Evolutionary conservation across 495 filamentous ascomycete genomes (phyloP).

Genomic region (Penicillium robsamsonii): DNA sequence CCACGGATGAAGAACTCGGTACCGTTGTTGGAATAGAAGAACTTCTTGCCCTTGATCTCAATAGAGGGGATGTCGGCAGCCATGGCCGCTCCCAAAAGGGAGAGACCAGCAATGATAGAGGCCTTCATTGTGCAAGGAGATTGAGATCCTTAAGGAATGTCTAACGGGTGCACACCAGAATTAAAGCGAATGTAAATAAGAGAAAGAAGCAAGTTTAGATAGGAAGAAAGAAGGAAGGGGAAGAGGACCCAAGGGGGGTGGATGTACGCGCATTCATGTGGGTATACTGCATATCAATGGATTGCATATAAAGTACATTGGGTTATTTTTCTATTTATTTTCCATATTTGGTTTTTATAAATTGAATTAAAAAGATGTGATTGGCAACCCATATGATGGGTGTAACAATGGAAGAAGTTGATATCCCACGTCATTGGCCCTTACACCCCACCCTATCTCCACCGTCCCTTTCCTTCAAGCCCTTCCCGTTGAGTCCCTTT

Average conservation of each 20-base stretch:
- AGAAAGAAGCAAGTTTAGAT: slow-evolving; percentile 7
- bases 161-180: slow-evolving; percentile 17
- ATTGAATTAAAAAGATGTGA: neutral
- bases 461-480: neutral
- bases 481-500: neutral
- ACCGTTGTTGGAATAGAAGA: slow-evolving; percentile 76
- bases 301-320: too few relatives aligned
- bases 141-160: slow-evolving; percentile 11
- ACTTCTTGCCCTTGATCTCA: slow-evolving; percentile 56
- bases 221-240: slow-evolving; percentile 18
- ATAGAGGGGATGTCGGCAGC: slow-evolving; percentile 61
- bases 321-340: neutral
- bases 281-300: neutral
- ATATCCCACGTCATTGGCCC: slow-evolving; percentile 6
- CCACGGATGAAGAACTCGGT: slow-evolving; percentile 89
- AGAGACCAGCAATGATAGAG: slow-evolving; percentile 48
- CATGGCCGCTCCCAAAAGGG: slow-evolving; percentile 52
- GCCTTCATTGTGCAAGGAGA: slow-evolving; percentile 41
- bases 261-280: slow-evolving; percentile 9
- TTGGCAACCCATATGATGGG: neutral
- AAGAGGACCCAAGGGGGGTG: slow-evolving; percentile 12
- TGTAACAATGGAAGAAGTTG: neutral
- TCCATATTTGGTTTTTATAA: neutral
- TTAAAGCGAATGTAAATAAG: slow-evolving; percentile 8
- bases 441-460: neutral